Conservation (phyloP, 192 early-diverging fungal genomes). For the Pilaira anomala region DNA sequence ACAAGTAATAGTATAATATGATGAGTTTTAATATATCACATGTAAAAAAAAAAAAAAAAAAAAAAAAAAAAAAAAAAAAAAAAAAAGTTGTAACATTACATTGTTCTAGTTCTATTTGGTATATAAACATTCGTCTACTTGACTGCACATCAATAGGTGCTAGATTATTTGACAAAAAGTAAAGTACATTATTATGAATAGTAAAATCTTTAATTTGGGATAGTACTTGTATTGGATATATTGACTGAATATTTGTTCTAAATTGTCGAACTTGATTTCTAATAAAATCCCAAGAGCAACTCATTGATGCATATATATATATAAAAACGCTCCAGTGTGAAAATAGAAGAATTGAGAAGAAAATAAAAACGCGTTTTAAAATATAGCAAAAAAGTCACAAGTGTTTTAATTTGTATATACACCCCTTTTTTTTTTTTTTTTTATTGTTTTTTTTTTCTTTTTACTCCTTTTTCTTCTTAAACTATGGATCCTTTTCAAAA, state of each 20-base stretch:
- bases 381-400: not conserved
- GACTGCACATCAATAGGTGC: not conserved
- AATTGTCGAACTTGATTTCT: slow-evolving; percentile 53
- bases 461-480: not conserved
- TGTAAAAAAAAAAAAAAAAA: too few relatives aligned
- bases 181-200: slow-evolving; percentile 52
- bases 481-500: slow-evolving; percentile 24
- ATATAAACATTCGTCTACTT: slow-evolving; percentile 17
- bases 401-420: too few relatives aligned
- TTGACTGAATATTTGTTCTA: slow-evolving; percentile 41
- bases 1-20: not conserved
- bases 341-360: not conserved
- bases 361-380: not conserved
- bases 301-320: not conserved
- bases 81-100: too few relatives aligned
- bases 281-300: slow-evolving; percentile 56
- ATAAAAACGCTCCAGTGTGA: too few relatives aligned
- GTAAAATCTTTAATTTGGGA: slow-evolving; percentile 50
- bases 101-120: slow-evolving; percentile 30
- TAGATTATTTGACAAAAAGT: slow-evolving; percentile 44
- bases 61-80: too few relatives aligned
- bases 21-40: not conserved
- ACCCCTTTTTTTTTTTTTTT: slow-evolving; percentile 1
- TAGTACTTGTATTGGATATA: slow-evolving; percentile 29
- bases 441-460: slow-evolving; percentile 2